Evolutionary conservation across 257 asterid species (phyloP), one percentile per base, ranked within the genome.

Genomic region (Penstemon barbatus): DNA sequence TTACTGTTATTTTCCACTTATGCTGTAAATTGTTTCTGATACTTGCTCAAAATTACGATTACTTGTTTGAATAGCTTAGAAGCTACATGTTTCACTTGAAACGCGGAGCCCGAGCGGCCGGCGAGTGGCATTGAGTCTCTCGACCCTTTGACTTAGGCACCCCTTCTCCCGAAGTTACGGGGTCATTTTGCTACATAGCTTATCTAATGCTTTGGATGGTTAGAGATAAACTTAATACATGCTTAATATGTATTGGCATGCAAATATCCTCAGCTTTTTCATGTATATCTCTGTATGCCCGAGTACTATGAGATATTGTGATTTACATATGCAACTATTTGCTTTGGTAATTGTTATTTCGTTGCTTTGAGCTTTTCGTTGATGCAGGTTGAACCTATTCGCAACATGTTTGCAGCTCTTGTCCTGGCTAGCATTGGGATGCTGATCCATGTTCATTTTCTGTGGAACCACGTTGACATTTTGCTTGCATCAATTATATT

Each of bases 351-450:
- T 15, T 15, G 18, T 15, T 15, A 0, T 15, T 15, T 66, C 59
- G 48, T 50, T 19, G 62, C 62, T 79, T 60, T 75, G 74, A 69
- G 55, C 53, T 60, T 15, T 15, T 15, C 18, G 18, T 15, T 74
- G 51, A 46, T 75, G 63, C 87, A 15, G 18, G 18, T 15, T 15
- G 18, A 15, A 15, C 97, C 99, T 58, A 89, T 91, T 49, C 96
- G 99, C 43, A 94, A 94, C 82, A 75, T 94, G 84, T 94, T 91
- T 83, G 99, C 99, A 11, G 99, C 99, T 71, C 96, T 94, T 15
- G n/a, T n/a, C n/a, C n/a, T n/a, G n/a, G n/a, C n/a, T 68, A 94
- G 97, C 84, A 15, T 15, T 36, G 99, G 99, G 83, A 91, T 94
- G 99, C 90, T 94, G 85, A 91, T 94, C 78, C 97, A 89, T 59